Percentiles rank a stretch among this genome's conserved stretches.
These are phyloP conservation scores for Phaeosphaeriaceae sp. DNA, from an alignment of 2,329 filamentous ascomycete genomes.

Conservation along the genomic window DNA sequence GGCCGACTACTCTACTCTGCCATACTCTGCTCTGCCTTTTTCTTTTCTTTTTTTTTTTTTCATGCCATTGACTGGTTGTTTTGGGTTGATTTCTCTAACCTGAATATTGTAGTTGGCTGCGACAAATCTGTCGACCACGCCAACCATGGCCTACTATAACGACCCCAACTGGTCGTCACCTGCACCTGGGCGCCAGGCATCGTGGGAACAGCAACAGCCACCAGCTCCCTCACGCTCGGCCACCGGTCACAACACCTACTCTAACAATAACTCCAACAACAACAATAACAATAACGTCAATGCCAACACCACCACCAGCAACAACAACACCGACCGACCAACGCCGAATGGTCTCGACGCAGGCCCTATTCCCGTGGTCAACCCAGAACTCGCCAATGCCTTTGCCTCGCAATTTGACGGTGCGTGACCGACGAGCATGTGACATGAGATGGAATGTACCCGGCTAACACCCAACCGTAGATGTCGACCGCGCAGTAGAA, in stretches of 20 bases:
- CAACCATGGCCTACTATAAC: constrained; percentile 72
- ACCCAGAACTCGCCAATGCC: constrained; percentile 72
- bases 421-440: constrained; percentile 59
- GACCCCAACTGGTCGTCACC: constrained; percentile 67
- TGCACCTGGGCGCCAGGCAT: constrained; percentile 66
- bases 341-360: constrained; percentile 42
- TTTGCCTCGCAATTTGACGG: constrained; percentile 90
- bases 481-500: constrained; percentile 94
- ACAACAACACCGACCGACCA: constrained; percentile 15
- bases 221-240: constrained; percentile 74
- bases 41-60: constrained; percentile 25
- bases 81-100: constrained; percentile 18
- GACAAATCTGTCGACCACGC: constrained; percentile 6
- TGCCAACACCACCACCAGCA: constrained; percentile 11
- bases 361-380: constrained; percentile 76
- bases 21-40: constrained; percentile 23
- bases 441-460: background rate
- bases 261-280: too few relatives aligned
- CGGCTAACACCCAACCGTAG: constrained; percentile 55
- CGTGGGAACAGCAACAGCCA: constrained; percentile 74
- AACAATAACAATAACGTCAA: too few relatives aligned
- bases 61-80: constrained; percentile 1
- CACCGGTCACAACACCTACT: constrained; percentile 50
- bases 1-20: constrained; percentile 22
- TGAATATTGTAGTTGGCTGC: background rate